These are phyloP conservation scores for Nothophytophthora sp. DNA, from an alignment of 352 stramenopile genomes.

Conservation along the genomic window DNA sequence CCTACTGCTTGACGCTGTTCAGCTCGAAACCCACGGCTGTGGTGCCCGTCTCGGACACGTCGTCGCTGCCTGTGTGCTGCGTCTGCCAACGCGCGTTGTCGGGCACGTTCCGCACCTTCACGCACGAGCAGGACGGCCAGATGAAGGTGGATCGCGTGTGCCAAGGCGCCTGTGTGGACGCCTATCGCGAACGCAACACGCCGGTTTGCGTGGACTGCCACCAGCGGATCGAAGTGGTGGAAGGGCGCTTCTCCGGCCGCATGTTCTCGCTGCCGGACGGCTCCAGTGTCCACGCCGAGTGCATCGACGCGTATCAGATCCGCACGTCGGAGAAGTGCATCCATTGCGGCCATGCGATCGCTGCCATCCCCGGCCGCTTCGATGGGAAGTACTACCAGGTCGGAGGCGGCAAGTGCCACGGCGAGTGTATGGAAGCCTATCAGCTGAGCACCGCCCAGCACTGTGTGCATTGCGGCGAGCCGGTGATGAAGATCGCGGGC, in stretches of 20 bases:
- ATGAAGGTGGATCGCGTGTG: slow-evolving; percentile 76
- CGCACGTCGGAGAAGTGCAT: slow-evolving; percentile 78
- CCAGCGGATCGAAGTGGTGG: slow-evolving; percentile 74
- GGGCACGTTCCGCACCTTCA: slow-evolving; percentile 72
- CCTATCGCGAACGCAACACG: slow-evolving; percentile 77
- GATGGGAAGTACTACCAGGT: slow-evolving; percentile 84
- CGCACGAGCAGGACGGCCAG: slow-evolving; percentile 48
- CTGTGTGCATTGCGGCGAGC: slow-evolving; percentile 71
- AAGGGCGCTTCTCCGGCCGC: slow-evolving; percentile 72
- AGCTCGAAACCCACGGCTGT: slow-evolving; percentile 63
- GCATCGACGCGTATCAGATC: slow-evolving; percentile 87
- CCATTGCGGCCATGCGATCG: slow-evolving; percentile 79
- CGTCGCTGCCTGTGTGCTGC: slow-evolving; percentile 62
- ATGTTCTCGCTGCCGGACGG: slow-evolving; percentile 82
- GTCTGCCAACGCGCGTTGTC: slow-evolving; percentile 64
- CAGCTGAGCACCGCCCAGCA: slow-evolving; percentile 71
- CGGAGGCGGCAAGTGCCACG: slow-evolving; percentile 73
- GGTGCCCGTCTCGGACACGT: slow-evolving; percentile 60
- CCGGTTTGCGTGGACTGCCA: slow-evolving; percentile 76
- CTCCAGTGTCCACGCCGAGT: slow-evolving; percentile 79
- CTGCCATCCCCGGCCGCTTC: slow-evolving; percentile 71
- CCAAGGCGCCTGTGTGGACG: slow-evolving; percentile 67
- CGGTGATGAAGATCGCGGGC: slow-evolving; percentile 67
- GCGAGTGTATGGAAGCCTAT: slow-evolving; percentile 83
- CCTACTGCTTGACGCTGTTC: slow-evolving; percentile 57